Percentiles rank a stretch among this genome's conserved stretches.
phyloP scores from a whole-genome alignment of 176 grass and related monocot species.

The Poa annua region DNA sequence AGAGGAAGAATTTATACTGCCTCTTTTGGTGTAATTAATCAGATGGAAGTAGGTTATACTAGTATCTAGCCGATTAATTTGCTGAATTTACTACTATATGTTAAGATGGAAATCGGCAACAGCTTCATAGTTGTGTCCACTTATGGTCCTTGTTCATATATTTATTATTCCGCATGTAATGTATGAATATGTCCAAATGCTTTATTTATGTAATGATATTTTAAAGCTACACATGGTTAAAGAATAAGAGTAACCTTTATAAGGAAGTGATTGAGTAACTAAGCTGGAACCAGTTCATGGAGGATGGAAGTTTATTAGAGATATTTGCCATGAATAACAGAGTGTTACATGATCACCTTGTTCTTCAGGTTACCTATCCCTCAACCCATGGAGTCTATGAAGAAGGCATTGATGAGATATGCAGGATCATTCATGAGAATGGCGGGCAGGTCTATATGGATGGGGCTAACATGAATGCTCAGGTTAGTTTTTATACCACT shows the following conservation, averaged over 20 bases:
- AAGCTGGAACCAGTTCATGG: slow-evolving; percentile 9
- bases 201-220: not conserved
- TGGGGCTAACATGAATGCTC: slow-evolving; percentile 99
- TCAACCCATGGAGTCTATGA: slow-evolving; percentile 99
- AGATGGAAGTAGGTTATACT: slow-evolving; percentile 5
- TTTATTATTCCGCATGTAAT: not conserved
- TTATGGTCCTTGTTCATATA: not conserved
- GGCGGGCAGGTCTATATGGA: slow-evolving; percentile 99
- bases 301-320: not conserved
- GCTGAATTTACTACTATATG: not conserved
- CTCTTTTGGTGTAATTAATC: slow-evolving; percentile 8
- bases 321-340: not conserved
- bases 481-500: slow-evolving; percentile 52
- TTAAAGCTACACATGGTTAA: slow-evolving; percentile 11
- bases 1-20: slow-evolving; percentile 2
- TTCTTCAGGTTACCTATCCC: slow-evolving; percentile 92
- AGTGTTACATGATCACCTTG: slow-evolving; percentile 33
- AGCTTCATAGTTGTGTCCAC: not conserved
- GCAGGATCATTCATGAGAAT: slow-evolving; percentile 96
- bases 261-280: slow-evolving; percentile 12
- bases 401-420: slow-evolving; percentile 99
- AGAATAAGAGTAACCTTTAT: slow-evolving; percentile 3
- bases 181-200: not conserved
- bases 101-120: not conserved
- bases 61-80: not conserved